Conservation (phyloP, 805 yeast species). For the Teunomyces atbi region DNA sequence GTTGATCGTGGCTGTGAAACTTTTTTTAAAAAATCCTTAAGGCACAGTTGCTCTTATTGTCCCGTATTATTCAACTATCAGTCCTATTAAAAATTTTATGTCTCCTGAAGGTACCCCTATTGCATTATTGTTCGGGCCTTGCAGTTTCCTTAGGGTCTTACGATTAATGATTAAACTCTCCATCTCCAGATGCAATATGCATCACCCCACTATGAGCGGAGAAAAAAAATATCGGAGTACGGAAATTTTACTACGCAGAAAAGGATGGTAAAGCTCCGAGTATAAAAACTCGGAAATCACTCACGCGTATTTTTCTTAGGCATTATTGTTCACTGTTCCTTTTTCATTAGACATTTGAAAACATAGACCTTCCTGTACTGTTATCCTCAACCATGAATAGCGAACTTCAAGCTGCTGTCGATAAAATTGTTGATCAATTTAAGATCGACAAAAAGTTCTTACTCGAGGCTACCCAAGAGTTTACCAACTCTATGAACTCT, state of each 20-base stretch:
- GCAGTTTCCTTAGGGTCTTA: neutral
- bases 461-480: constrained; percentile 49
- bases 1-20: no score
- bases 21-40: no score
- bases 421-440: constrained; percentile 41
- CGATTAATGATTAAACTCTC: neutral
- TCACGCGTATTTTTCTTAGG: neutral
- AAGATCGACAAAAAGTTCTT: constrained; percentile 42
- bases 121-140: neutral
- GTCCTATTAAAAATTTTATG: no score
- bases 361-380: no score
- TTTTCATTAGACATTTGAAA: neutral
- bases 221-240: constrained; percentile 3
- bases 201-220: constrained; percentile 1
- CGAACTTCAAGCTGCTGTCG: constrained; percentile 23
- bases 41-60: no score
- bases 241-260: neutral
- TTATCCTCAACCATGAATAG: constrained; percentile 13
- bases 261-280: constrained; percentile 2
- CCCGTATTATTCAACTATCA: no score
- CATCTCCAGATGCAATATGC: constrained; percentile 4
- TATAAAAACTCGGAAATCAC: neutral
- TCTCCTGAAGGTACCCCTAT: no score
- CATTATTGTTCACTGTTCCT: neutral
- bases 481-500: constrained; percentile 57